phyloP scores from a whole-genome alignment of 2,329 filamentous ascomycete genomes.

The Penicillium sp. region DNA sequence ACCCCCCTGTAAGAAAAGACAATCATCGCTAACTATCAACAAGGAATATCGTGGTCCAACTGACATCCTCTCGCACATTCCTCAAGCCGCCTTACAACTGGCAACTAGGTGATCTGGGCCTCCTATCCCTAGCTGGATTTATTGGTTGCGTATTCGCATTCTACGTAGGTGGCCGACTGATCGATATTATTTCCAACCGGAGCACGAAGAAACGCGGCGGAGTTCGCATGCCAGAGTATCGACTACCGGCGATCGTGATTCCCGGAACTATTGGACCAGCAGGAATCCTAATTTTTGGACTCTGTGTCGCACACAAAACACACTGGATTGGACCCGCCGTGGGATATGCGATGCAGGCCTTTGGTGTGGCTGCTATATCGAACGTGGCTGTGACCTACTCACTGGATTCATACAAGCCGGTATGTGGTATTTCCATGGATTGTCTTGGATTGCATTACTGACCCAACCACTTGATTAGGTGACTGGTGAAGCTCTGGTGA shows the following conservation, averaged over 20 bases:
- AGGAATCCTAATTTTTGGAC: conserved; percentile 27
- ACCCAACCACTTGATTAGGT: conserved; percentile 11
- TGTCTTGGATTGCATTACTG: background rate
- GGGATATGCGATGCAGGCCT: conserved; percentile 29
- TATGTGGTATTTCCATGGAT: conserved; percentile 3
- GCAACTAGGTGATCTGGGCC: conserved; percentile 23
- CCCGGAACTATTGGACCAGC: conserved; percentile 25
- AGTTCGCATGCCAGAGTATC: conserved; percentile 25
- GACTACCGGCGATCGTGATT: conserved; percentile 28
- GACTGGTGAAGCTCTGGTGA: conserved; percentile 27
- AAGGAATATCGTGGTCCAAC: conserved; percentile 33
- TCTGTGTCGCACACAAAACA: conserved; percentile 23
- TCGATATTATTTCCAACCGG: conserved; percentile 29
- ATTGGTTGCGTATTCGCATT: conserved; percentile 28
- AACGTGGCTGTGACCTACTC: conserved; percentile 30
- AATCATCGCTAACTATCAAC: background rate
- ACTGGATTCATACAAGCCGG: conserved; percentile 27
- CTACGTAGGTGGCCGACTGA: conserved; percentile 28
- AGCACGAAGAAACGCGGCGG: conserved; percentile 24
- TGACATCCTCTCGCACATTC: conserved; percentile 29
- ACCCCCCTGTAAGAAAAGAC: background rate
- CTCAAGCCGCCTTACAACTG: conserved; percentile 28
- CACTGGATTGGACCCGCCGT: conserved; percentile 28
- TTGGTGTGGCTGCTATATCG: conserved; percentile 28
- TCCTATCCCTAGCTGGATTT: conserved; percentile 28